These are phyloP conservation scores for Aspergillus spinulosporus DNA, from an alignment of 2,329 filamentous ascomycete genomes.

Conservation along the genomic window DNA sequence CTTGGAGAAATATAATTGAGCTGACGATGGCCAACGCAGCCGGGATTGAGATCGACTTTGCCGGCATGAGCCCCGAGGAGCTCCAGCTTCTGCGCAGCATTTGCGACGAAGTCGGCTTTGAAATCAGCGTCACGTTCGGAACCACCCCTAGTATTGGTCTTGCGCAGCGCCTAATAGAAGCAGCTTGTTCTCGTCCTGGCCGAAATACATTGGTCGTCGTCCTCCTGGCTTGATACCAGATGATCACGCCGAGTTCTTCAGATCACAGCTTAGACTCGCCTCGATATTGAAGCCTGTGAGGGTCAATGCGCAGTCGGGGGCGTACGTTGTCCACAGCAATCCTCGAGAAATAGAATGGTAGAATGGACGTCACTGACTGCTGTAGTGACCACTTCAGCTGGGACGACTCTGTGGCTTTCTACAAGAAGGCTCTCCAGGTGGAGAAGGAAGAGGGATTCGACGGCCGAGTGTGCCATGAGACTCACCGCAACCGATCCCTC, in stretches of 20 bases:
- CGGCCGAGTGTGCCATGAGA: conserved; percentile 36
- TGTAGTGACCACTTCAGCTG: conserved; percentile 34
- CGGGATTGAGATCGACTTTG: conserved; percentile 26
- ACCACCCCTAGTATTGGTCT: neutral
- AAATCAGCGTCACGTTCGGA: conserved; percentile 23
- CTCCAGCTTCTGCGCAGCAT: conserved; percentile 12
- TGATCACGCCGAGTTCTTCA: conserved; percentile 21
- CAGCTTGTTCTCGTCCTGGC: conserved; percentile 24
- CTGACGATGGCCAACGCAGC: conserved; percentile 4
- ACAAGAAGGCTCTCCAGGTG: conserved; percentile 31
- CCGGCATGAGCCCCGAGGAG: conserved; percentile 11
- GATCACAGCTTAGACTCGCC: conserved; percentile 17
- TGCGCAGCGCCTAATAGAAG: neutral
- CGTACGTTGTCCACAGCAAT: conserved; percentile 10
- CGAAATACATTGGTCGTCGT: conserved; percentile 21
- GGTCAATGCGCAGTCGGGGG: conserved; percentile 27
- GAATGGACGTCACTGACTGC: neutral
- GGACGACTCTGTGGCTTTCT: conserved; percentile 38
- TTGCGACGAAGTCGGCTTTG: conserved; percentile 21
- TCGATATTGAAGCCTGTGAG: conserved; percentile 16
- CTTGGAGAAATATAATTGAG: neutral
- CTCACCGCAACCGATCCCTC: conserved; percentile 35
- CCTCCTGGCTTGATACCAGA: conserved; percentile 20
- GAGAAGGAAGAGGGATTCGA: conserved; percentile 33
- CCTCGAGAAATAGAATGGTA: no score